Percentiles rank a stretch among this genome's conserved stretches.
These are phyloP conservation scores for Lasiodiplodia theobromae DNA, from an alignment of 2,329 filamentous ascomycete genomes.

Conservation along the genomic window DNA sequence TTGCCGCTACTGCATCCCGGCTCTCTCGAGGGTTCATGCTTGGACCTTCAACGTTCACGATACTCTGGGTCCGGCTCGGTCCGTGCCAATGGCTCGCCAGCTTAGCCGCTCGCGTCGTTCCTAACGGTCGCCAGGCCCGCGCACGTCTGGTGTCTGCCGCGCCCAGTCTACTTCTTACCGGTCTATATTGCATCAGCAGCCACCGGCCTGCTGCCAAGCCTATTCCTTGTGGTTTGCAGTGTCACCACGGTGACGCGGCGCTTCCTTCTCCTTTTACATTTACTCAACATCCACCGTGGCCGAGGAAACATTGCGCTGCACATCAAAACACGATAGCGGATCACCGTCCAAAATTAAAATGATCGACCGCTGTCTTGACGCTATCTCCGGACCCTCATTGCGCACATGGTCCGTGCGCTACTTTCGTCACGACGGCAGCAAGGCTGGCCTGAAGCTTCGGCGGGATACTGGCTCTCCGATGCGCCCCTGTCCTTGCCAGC, in stretches of 20 bases:
- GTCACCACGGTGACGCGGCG: not conserved
- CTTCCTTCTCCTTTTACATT: not conserved
- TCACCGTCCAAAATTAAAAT: constrained; percentile 6
- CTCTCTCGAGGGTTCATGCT: constrained; percentile 2
- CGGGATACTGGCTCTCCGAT: not conserved
- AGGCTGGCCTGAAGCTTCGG: not conserved
- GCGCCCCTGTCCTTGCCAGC: not conserved
- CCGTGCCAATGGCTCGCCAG: constrained; percentile 21
- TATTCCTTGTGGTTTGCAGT: not conserved
- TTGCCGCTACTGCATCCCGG: constrained; percentile 14
- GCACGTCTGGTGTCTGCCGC: not conserved
- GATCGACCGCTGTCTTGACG: not conserved
- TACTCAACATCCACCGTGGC: not conserved
- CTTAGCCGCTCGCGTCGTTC: not conserved
- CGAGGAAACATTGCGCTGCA: not conserved
- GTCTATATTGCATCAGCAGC: not conserved
- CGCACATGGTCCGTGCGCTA: not conserved
- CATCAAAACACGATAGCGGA: not conserved
- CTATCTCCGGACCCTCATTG: constrained; percentile 10
- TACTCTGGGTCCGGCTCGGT: constrained; percentile 20
- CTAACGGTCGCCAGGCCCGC: not conserved
- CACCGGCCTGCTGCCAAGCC: not conserved
- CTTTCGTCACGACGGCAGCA: not conserved
- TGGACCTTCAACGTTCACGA: constrained; percentile 1
- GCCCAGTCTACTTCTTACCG: not conserved